These are phyloP conservation scores for Aaosphaeria arxii DNA, from an alignment of 2,329 filamentous ascomycete species.

Conservation along the genomic window DNA sequence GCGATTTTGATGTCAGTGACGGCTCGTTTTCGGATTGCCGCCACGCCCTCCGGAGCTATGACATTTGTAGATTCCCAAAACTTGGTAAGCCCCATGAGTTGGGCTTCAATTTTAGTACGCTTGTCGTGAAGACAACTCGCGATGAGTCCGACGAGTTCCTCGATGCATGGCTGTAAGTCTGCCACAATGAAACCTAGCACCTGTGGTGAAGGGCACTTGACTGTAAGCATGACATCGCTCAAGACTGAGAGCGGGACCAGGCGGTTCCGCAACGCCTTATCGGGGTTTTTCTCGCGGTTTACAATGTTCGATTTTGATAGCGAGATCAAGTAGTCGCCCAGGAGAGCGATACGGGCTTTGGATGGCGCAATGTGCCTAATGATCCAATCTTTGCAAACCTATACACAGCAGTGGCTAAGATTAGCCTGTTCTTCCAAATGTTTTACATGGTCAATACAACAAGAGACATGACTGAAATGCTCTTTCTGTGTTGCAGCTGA, in stretches of 20 bases:
- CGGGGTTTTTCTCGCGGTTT: constrained; percentile 30
- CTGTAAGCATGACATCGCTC: constrained; percentile 67
- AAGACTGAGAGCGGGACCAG: constrained; percentile 76
- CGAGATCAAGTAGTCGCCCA: constrained; percentile 74
- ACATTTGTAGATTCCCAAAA: constrained; percentile 70
- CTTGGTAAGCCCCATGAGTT: constrained; percentile 57
- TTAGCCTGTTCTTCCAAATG: constrained; percentile 23
- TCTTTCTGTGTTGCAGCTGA: constrained; percentile 4
- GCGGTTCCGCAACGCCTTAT: constrained; percentile 61
- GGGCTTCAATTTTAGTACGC: constrained; percentile 63
- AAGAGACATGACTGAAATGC: constrained; percentile 11
- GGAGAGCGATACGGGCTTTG: constrained; percentile 59
- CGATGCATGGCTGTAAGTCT: constrained; percentile 56
- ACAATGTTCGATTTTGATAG: constrained; percentile 59
- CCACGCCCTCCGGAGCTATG: constrained; percentile 53
- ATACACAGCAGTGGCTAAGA: constrained; percentile 13
- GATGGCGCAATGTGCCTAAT: constrained; percentile 69
- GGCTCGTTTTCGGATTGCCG: constrained; percentile 59
- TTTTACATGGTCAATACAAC: constrained; percentile 3
- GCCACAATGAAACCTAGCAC: background rate
- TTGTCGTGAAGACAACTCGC: constrained; percentile 54
- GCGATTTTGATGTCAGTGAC: constrained; percentile 40
- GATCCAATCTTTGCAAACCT: constrained; percentile 90
- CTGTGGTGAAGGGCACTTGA: background rate
- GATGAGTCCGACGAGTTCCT: constrained; percentile 59